A percentile compares a stretch with the other conserved stretches of the same genome.
These are phyloP conservation scores for Sporisorium graminicola DNA, from an alignment of 1,284 basidiomycete genomes.

Conservation along the genomic window DNA sequence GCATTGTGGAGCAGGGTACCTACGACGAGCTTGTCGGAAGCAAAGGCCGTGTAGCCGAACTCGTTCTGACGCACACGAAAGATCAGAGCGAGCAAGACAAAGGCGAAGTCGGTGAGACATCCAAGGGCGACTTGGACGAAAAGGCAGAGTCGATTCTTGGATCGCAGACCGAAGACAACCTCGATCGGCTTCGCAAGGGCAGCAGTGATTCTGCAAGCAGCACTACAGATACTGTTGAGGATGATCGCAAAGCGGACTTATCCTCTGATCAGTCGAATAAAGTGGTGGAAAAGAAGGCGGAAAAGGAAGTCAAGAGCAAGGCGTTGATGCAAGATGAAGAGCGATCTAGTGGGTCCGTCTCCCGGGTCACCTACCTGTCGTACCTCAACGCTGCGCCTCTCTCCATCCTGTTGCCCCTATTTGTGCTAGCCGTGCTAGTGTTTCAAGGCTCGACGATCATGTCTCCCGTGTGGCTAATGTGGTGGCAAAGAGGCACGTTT, in stretches of 20 bases:
- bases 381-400: constrained; percentile 35
- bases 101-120: constrained; percentile 43
- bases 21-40: constrained; percentile 81
- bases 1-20: constrained; percentile 73
- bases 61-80: constrained; percentile 7
- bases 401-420: constrained; percentile 28
- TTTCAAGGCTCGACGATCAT: constrained; percentile 47
- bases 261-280: neutral
- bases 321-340: constrained; percentile 43
- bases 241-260: neutral
- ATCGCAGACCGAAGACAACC: neutral
- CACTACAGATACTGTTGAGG: neutral
- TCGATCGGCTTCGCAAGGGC: neutral
- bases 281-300: too few relatives aligned
- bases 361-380: constrained; percentile 33
- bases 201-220: neutral
- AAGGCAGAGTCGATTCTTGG: neutral
- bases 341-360: constrained; percentile 26
- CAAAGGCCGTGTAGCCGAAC: constrained; percentile 75
- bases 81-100: constrained; percentile 63
- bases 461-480: constrained; percentile 44
- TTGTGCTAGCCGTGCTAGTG: constrained; percentile 24
- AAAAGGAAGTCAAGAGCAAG: neutral
- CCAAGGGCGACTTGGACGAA: constrained; percentile 6
- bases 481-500: constrained; percentile 31